phyloP scores from a whole-genome alignment of 2,329 filamentous ascomycete genomes.

The Aspergillus pseudoviridinutans region DNA sequence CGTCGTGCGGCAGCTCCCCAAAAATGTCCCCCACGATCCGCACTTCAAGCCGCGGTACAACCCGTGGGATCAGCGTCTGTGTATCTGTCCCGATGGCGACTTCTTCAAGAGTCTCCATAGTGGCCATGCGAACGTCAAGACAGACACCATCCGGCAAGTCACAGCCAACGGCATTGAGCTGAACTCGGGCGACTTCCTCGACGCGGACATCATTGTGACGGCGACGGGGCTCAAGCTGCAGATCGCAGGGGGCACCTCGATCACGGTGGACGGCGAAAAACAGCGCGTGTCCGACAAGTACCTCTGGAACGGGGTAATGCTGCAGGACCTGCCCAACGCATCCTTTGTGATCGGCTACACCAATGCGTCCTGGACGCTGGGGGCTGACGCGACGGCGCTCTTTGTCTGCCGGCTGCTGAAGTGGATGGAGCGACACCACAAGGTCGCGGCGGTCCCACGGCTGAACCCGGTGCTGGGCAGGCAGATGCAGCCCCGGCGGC shows the following conservation, averaged over 20 bases:
- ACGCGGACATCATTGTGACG: constrained; percentile 43
- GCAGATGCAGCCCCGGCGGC: constrained; percentile 23
- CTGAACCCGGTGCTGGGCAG: constrained; percentile 14
- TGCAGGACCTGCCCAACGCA: constrained; percentile 44
- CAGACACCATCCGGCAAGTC: constrained; percentile 52
- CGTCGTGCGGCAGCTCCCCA: constrained; percentile 52
- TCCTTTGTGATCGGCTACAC: constrained; percentile 42
- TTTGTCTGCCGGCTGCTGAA: constrained; percentile 37
- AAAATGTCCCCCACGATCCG: constrained; percentile 51
- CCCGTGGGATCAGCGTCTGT: constrained; percentile 72
- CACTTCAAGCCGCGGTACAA: constrained; percentile 64
- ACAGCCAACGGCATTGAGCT: constrained; percentile 48
- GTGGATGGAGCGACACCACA: constrained; percentile 24
- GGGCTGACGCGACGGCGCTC: constrained; percentile 41
- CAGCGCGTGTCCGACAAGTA: constrained; percentile 33
- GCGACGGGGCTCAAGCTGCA: constrained; percentile 43
- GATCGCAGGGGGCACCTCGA: constrained; percentile 33
- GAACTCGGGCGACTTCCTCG: constrained; percentile 38
- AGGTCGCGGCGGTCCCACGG: constrained; percentile 26
- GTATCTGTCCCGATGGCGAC: constrained; percentile 61
- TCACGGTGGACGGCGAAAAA: constrained; percentile 37
- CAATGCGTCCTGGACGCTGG: constrained; percentile 44
- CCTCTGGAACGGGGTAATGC: constrained; percentile 43
- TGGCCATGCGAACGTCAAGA: constrained; percentile 53
- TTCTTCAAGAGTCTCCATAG: constrained; percentile 52